Conservation (phyloP, 768 basidiomycete genomes). For the Pisolithus microcarpus region DNA sequence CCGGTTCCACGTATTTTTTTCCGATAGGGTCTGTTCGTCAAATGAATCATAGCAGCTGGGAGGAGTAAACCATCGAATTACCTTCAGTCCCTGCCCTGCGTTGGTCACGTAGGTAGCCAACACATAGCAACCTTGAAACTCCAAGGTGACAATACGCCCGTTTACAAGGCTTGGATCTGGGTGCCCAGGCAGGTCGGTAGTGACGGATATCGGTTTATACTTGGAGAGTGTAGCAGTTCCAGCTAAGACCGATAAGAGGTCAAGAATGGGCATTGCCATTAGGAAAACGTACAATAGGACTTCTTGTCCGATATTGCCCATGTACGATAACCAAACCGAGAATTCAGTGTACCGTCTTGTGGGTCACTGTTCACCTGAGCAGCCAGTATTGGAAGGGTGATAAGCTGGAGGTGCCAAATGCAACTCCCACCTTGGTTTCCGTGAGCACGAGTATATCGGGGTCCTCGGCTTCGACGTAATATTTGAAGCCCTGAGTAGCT, state of each 20-base stretch:
- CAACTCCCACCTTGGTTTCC: conserved; percentile 64
- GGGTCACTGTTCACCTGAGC: conserved; percentile 65
- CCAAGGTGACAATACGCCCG: conserved; percentile 76
- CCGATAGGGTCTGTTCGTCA: conserved; percentile 53
- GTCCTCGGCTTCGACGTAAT: conserved; percentile 80
- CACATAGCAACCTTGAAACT: conserved; percentile 63
- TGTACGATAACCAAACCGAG: conserved; percentile 60
- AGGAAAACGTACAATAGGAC: conserved; percentile 52
- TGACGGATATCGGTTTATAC: conserved; percentile 57
- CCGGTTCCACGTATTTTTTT: conserved; percentile 71
- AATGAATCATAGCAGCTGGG: not conserved
- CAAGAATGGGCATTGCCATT: not conserved
- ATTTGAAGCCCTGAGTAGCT: conserved; percentile 65
- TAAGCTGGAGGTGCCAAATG: not conserved
- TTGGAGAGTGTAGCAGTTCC: conserved; percentile 82
- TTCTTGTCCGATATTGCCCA: conserved; percentile 79
- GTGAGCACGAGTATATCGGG: conserved; percentile 79
- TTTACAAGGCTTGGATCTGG: conserved; percentile 57
- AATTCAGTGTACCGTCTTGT: conserved; percentile 47
- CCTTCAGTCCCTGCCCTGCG: conserved; percentile 73
- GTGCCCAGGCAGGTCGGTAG: conserved; percentile 66
- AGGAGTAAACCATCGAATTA: conserved; percentile 16
- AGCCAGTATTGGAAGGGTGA: not conserved
- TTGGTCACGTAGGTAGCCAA: conserved; percentile 83
- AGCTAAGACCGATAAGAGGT: conserved; percentile 34